Evolutionary conservation across 805 yeast species (phyloP), one percentile per base, ranked within the genome.

Genomic region (Tanozyma kutaoensis): DNA sequence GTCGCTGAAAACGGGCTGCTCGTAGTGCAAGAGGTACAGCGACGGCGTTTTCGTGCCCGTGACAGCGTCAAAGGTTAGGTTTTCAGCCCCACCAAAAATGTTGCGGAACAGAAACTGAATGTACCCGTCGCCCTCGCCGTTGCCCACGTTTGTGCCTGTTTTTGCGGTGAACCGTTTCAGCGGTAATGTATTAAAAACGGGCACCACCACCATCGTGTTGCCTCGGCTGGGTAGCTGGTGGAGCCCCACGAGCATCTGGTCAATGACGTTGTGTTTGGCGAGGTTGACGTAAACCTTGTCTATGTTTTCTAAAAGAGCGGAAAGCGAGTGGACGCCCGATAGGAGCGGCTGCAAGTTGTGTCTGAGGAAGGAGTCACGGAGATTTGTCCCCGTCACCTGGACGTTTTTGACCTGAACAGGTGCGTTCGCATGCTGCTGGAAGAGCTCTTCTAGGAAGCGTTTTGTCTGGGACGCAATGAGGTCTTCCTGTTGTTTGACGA

Each of bases 51-150:
- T 62, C 3, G 69, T 54, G 4, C 72, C 72, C 2, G 66, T 48
- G 6, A 59, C 44, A 27, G 72, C 72, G 41, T 69, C 75, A 31
- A 69, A 62, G 18, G 55, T 52, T 18, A 70, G 36, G 20, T 48
- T 49, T 35, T 70, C 76, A 3, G 66, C 74, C 8, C 76, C 76
- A 0, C 76, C 76, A 50, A 69, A 66, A 12, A 69, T 42, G 39
- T 70, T 70, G 28, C 58, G 58, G 45, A 66, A 39, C 57, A 48
- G 85, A 30, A 86, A 70, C 18, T 81, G 76, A 25, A 84, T 63
- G 44, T 86, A 85, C 1, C 96, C 97, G 45, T 81, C 91, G 17
- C 96, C 98, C 56, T 91, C 97, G 18, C 94, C 94, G 45, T 91
- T 88, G 2, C 97, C 97, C 6, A 91, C 70, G 49, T 85, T 86